Evolutionary conservation across 1,284 basidiomycete species (phyloP), one percentile per base, ranked within the genome.

Genomic region (Heterobasidion annosum): DNA sequence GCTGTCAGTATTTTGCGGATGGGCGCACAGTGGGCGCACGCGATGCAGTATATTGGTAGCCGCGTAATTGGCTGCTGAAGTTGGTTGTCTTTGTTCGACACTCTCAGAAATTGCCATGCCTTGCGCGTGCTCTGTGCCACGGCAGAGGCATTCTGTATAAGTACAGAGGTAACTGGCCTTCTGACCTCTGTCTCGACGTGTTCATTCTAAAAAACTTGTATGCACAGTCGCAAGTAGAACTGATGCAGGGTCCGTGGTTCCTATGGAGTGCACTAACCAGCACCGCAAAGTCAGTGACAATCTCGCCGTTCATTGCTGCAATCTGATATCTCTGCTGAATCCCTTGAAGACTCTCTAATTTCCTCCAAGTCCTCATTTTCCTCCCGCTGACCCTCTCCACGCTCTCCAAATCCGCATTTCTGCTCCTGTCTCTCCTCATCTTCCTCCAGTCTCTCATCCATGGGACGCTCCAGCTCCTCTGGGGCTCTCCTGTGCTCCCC

Each of bases 341-440:
- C 42, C 15, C 25, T 40, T 50, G 51, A 58, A 88, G 87, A 64
- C 70, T 88, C 56, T 87, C 84, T 8, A 91, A 87, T 45, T 86
- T 81, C 58, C 63, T 85, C 37, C 88, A 93, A 67, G 88, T 93
- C 59, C 73, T 93, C 54, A 78, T 93, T 33, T 93, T 87, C 69
- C 79, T 93, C 52, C 91, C 91, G 1, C 73, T 93, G 55, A 91
- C 85, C 43, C 77, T 88, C 61, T 88, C 85, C 56, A 92, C 87
- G 4, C 76, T 93, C 57, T 88, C 87, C 44, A 84, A 80, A 32
- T 76, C 85, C 34, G 88, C 88, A 1, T 91, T 93, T 64, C 79
- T 93, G 34, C 73, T 91, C 42, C 78, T 91, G 42, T 92, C 90
- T 9, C 75, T 93, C 47, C 80, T 93, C 15, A 76, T 92, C 50